Conservation (phyloP, 78 protist species). For the Pigoraptor vietnamica region DNA sequence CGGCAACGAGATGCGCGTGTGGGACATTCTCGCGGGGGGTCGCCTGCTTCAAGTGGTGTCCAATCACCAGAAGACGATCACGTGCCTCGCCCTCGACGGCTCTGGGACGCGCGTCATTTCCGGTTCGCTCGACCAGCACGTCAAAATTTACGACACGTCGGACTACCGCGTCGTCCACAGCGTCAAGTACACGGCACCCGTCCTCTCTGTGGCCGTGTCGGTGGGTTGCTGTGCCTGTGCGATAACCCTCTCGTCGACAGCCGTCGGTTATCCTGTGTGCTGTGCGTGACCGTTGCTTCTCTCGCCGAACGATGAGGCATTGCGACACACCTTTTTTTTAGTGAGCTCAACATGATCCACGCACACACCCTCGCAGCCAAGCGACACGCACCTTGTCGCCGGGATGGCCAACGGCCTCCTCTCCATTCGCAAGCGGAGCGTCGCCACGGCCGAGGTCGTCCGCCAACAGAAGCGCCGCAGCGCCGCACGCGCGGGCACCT, state of each 20-base stretch:
- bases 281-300: not conserved
- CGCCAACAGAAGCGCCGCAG: not conserved
- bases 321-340: not conserved
- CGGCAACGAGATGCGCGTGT: not conserved
- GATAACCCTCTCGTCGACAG: too few species aligned
- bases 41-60: not conserved
- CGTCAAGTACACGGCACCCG: slow-evolving; percentile 23
- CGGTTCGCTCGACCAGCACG: slow-evolving; percentile 25
- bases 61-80: slow-evolving; percentile 51
- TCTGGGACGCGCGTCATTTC: slow-evolving; percentile 10
- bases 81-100: slow-evolving; percentile 6
- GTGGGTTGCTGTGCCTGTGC: not conserved
- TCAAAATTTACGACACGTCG: slow-evolving; percentile 37
- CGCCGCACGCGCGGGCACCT: not conserved
- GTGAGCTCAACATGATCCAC: not conserved
- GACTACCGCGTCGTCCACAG: slow-evolving; percentile 10
- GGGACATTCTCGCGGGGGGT: slow-evolving; percentile 53
- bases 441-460: not conserved
- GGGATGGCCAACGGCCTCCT: not conserved
- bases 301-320: not conserved
- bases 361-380: too few species aligned
- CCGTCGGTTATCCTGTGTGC: not conserved
- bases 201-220: slow-evolving; percentile 26
- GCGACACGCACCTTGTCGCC: slow-evolving; percentile 18
- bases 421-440: slow-evolving; percentile 1